These are phyloP conservation scores for Bocquillonia castaneifolia DNA, from an alignment of 441 rosid species.

Conservation along the genomic window DNA sequence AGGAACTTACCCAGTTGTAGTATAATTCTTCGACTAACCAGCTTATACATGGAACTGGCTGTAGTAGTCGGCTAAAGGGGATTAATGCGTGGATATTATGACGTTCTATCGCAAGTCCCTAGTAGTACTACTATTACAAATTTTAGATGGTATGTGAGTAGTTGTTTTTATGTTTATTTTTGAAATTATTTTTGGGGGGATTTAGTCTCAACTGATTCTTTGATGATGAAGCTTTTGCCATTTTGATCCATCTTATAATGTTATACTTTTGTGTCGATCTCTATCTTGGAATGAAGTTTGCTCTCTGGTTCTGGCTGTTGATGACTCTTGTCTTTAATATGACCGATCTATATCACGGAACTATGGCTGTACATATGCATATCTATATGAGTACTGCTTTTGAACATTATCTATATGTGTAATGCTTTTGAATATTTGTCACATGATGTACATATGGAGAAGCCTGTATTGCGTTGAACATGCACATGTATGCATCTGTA, in stretches of 20 bases:
- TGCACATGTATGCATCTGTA: no score
- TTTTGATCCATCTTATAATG: slow-evolving; percentile 21
- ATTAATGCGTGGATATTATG: slow-evolving; percentile 21
- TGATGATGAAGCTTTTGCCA: slow-evolving; percentile 24
- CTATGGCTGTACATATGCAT: not conserved
- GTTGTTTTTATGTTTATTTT: slow-evolving; percentile 24
- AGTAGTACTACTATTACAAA: slow-evolving; percentile 30
- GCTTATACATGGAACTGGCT: slow-evolving; percentile 26
- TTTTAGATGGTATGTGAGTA: slow-evolving; percentile 35
- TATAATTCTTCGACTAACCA: slow-evolving; percentile 23
- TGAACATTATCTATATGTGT: not conserved
- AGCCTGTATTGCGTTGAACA: no score
- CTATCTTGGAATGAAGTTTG: slow-evolving; percentile 10
- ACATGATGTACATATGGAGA: not conserved
- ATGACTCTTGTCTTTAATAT: no score
- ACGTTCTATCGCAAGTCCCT: slow-evolving; percentile 26
- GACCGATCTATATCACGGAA: no score
- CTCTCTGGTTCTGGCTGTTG: slow-evolving; percentile 11
- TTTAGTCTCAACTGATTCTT: slow-evolving; percentile 36
- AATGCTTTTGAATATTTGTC: not conserved
- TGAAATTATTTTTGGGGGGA: no score
- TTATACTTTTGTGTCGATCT: slow-evolving; percentile 20
- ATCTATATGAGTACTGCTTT: not conserved
- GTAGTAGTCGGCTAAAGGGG: slow-evolving; percentile 22
- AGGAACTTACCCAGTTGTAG: slow-evolving; percentile 82